These are phyloP conservation scores for Didymella segeticola DNA, from an alignment of 2,329 filamentous ascomycete species.

Conservation along the genomic window DNA sequence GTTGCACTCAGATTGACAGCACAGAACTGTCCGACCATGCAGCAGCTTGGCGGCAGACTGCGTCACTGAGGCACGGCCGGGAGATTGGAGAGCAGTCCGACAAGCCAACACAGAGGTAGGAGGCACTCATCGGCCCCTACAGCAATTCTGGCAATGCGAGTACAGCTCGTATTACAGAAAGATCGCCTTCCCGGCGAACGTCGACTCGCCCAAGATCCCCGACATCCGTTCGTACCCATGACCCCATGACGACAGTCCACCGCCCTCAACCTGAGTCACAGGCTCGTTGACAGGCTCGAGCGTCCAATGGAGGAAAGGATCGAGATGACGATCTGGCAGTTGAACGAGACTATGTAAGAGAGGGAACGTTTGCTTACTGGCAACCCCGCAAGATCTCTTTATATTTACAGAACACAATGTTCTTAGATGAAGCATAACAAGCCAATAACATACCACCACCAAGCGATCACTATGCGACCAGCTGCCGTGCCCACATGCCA, in stretches of 20 bases:
- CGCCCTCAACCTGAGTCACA: neutral
- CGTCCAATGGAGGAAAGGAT: conserved; percentile 1
- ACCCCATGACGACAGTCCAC: neutral
- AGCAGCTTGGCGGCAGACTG: neutral
- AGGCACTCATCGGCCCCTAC: neutral
- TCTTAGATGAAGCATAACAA: conserved; percentile 9
- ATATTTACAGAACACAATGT: neutral
- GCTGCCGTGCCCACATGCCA: conserved; percentile 2
- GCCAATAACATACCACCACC: conserved; percentile 6
- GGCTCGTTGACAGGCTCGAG: neutral
- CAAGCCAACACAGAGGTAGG: conserved; percentile 3
- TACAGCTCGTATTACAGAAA: neutral
- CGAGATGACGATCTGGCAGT: neutral
- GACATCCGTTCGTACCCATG: neutral
- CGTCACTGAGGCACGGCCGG: conserved; percentile 1
- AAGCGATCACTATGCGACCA: conserved; percentile 11
- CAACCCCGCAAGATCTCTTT: neutral
- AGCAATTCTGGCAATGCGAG: conserved; percentile 1
- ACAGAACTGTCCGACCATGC: neutral
- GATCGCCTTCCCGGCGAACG: neutral
- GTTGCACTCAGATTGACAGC: neutral
- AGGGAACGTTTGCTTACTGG: neutral
- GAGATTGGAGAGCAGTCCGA: conserved; percentile 4
- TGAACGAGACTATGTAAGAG: neutral
- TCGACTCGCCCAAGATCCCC: neutral